These are phyloP conservation scores for Hymenoscyphus occultus DNA, from an alignment of 2,329 filamentous ascomycete genomes.

Conservation along the genomic window DNA sequence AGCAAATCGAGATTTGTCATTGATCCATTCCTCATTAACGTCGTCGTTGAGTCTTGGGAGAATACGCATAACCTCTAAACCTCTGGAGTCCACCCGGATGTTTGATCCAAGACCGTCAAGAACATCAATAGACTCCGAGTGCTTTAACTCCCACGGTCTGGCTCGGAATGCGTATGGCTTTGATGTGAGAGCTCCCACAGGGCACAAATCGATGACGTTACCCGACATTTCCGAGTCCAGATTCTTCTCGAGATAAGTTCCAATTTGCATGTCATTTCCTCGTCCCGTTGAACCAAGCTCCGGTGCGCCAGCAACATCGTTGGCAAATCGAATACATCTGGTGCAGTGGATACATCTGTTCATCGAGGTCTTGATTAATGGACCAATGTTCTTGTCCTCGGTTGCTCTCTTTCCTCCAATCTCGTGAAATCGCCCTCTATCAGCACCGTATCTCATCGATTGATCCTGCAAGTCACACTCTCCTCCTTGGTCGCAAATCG, in stretches of 20 bases:
- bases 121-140: conserved; percentile 94
- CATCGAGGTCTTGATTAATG: conserved; percentile 98
- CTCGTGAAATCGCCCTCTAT: conserved; percentile 96
- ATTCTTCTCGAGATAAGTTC: conserved; percentile 93
- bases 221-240: conserved; percentile 92
- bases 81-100: conserved; percentile 88
- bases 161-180: conserved; percentile 98
- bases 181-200: conserved; percentile 91
- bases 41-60: conserved; percentile 93
- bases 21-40: conserved; percentile 99
- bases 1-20: conserved; percentile 95
- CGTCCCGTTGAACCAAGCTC: conserved; percentile 92
- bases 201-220: conserved; percentile 97
- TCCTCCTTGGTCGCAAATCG: conserved; percentile 97
- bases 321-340: conserved; percentile 94
- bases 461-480: conserved; percentile 99
- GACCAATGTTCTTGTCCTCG: conserved; percentile 99
- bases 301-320: conserved; percentile 92
- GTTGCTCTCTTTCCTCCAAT: conserved; percentile 93
- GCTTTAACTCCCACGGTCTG: conserved; percentile 94
- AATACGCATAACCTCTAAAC: conserved; percentile 93
- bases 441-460: conserved; percentile 96
- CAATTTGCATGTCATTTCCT: conserved; percentile 97
- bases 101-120: conserved; percentile 90
- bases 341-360: conserved; percentile 99